phyloP scores from a whole-genome alignment of 2,329 filamentous ascomycete genomes.

The Ophidiomyces ophidiicola region DNA sequence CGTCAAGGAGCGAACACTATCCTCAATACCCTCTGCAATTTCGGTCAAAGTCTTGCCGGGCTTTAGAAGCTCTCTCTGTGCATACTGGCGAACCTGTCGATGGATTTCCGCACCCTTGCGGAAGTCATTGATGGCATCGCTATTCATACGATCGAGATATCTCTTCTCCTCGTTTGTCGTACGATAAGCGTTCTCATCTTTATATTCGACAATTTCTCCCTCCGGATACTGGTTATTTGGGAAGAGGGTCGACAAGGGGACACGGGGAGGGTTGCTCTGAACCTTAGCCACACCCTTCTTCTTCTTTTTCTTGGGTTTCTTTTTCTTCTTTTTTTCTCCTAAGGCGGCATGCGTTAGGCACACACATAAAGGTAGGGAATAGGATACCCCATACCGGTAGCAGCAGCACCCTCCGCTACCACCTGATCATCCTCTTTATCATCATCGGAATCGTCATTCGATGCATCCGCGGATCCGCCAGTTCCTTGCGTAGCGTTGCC shows the following conservation, averaged over 20 bases:
- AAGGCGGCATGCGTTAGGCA: not conserved
- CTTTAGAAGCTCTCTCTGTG: conserved; percentile 59
- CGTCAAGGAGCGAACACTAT: conserved; percentile 62
- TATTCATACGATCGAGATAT: conserved; percentile 67
- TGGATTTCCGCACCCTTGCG: conserved; percentile 80
- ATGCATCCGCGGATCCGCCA: conserved; percentile 36
- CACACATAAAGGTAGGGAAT: conserved; percentile 10
- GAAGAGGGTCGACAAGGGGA: conserved; percentile 62
- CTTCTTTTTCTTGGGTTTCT: conserved; percentile 65
- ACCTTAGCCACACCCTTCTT: conserved; percentile 49
- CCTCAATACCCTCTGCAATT: conserved; percentile 78
- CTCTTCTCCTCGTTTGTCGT: conserved; percentile 78
- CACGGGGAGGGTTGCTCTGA: conserved; percentile 66
- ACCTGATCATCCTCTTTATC: conserved; percentile 39
- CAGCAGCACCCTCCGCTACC: conserved; percentile 27
- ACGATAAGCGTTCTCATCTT: conserved; percentile 62
- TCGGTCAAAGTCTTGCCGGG: conserved; percentile 69
- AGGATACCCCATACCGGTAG: conserved; percentile 27
- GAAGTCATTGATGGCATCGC: conserved; percentile 68
- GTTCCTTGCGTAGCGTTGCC: conserved; percentile 26
- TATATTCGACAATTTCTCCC: conserved; percentile 68
- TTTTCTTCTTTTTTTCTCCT: conserved; percentile 64
- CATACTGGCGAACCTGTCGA: conserved; percentile 73
- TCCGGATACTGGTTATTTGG: conserved; percentile 59
- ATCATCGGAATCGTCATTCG: conserved; percentile 45